Evolutionary conservation across 768 basidiomycete genomes (phyloP), one percentile per base, ranked within the genome.

Genomic region (Trametes gibbosa): DNA sequence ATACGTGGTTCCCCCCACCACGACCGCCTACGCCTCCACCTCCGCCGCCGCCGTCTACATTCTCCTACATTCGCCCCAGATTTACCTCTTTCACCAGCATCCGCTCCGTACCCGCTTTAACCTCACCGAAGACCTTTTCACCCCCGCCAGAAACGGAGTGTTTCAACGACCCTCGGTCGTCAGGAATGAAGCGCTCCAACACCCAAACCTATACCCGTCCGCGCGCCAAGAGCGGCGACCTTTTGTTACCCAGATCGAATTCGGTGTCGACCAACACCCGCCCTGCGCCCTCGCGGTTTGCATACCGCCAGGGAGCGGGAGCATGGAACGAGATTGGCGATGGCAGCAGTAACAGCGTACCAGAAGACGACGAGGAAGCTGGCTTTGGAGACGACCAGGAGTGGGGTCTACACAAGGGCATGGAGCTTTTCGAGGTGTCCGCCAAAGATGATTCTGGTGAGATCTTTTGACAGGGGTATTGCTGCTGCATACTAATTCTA

Each of bases 371-470:
- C 3, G 73, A 77, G 10, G 78, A 75, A 14, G 81, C 76, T 5
- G 81, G 81, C 19, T 75, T 75, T 8, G 73, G 69, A 9, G 79
- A 82, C 34, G 82, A 83, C 57, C 75, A 76, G 40, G 88, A 89
- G 68, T 91, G 89, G 87, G 89, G 90, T 5, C 78, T 89, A 39
- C 84, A 80, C 69, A 89, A 88, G 69, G 89, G 85, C 61, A 92
- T 95, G 85, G 89, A 90, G 68, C 80, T 95, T 17, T 92, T 90
- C 63, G 92, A 96, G 70, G 92, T 96, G 19, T 95, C 92, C 43
- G 89, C 95, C 53, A 95, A 95, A 73, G 92, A 95, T 66, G 89
- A 91, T 68, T 68, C 75, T 32, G 94, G 93, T 94, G 61, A 63
- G 29, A 84, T 76, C 9, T 21, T 48, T 32, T 1, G 23, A 25